These are phyloP conservation scores for Penicillium digitatum DNA, from an alignment of 2,329 filamentous ascomycete genomes.

Conservation along the genomic window DNA sequence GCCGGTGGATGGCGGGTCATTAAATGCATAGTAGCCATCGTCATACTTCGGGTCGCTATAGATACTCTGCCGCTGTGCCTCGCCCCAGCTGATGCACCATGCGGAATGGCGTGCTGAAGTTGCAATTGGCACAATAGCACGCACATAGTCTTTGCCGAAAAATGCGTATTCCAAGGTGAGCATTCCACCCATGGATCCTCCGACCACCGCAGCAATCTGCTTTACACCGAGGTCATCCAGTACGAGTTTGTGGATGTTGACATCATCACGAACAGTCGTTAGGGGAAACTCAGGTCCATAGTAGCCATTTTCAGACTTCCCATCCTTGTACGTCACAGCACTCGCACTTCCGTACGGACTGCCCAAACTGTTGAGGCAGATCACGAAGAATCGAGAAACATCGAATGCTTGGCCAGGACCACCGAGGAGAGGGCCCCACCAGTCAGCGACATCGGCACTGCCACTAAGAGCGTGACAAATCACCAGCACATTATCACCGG, in stretches of 20 bases:
- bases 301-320: constrained; percentile 65
- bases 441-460: constrained; percentile 54
- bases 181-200: constrained; percentile 59
- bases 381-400: constrained; percentile 50
- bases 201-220: constrained; percentile 53
- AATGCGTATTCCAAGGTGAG: constrained; percentile 61
- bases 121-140: constrained; percentile 53
- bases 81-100: constrained; percentile 59
- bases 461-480: constrained; percentile 56
- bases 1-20: constrained; percentile 80
- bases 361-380: constrained; percentile 54
- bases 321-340: constrained; percentile 73
- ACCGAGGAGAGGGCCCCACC: constrained; percentile 55
- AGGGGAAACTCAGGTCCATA: constrained; percentile 96
- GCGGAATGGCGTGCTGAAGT: constrained; percentile 55
- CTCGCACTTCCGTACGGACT: constrained; percentile 55
- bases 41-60: constrained; percentile 98
- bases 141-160: constrained; percentile 61
- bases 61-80: constrained; percentile 63
- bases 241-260: constrained; percentile 61
- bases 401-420: constrained; percentile 53
- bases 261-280: constrained; percentile 92
- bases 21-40: constrained; percentile 87
- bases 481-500: constrained; percentile 60
- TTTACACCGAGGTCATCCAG: constrained; percentile 53